Percentiles rank a stretch among this genome's conserved stretches.
phyloP scores from a whole-genome alignment of 352 stramenopile genomes.

The Phytophthora citricola region DNA sequence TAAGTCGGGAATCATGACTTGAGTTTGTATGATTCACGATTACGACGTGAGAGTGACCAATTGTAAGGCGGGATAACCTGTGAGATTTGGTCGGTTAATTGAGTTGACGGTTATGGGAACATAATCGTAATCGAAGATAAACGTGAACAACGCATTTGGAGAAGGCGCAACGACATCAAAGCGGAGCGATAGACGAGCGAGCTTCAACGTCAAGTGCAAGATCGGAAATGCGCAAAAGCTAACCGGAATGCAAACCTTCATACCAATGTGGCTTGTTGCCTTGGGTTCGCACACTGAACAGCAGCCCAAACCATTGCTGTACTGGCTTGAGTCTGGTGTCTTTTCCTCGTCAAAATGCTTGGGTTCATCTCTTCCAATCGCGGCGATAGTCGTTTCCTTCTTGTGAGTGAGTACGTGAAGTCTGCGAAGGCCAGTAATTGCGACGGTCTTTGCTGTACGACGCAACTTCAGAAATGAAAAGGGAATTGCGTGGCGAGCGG shows the following conservation, averaged over 20 bases:
- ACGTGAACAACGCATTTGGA: not conserved
- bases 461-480: too few species aligned
- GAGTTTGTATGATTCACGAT: slow-evolving; percentile 13
- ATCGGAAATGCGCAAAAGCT: not conserved
- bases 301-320: not conserved
- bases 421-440: too few species aligned
- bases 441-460: too few species aligned
- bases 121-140: slow-evolving; percentile 1
- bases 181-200: not conserved
- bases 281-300: not conserved
- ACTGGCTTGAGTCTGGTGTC: too few species aligned
- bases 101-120: not conserved
- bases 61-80: slow-evolving; percentile 9
- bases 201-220: not conserved
- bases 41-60: not conserved
- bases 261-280: not conserved
- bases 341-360: too few species aligned
- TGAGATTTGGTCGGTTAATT: slow-evolving; percentile 1
- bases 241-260: too few species aligned
- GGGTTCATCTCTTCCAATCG: too few species aligned
- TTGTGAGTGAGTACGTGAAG: too few species aligned
- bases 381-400: too few species aligned
- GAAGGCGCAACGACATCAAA: not conserved
- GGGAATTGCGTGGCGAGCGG: too few species aligned
- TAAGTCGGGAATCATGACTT: slow-evolving; percentile 14